These are phyloP conservation scores for Vaccinium corymbosum DNA, from an alignment of 148 eudicot genomes.

Conservation along the genomic window DNA sequence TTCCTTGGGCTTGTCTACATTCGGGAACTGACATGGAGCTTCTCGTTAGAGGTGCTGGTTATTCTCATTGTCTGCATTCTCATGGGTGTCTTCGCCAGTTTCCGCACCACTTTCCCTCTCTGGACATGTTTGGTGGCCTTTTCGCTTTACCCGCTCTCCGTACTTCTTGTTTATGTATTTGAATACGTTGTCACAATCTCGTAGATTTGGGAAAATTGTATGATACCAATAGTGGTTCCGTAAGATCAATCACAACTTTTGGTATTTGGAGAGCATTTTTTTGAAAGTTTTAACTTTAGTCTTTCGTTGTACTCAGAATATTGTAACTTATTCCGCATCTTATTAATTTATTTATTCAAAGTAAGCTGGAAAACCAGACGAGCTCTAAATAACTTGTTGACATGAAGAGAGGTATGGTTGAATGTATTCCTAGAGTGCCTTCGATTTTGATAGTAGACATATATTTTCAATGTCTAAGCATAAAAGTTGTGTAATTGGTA, in stretches of 20 bases:
- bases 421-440: no score
- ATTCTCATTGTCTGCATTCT: constrained; percentile 10
- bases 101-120: constrained; percentile 10
- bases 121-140: constrained; percentile 13
- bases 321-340: no score
- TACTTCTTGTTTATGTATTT: neutral
- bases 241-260: neutral
- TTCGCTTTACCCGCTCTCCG: constrained; percentile 2
- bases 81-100: constrained; percentile 8
- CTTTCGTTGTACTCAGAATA: neutral
- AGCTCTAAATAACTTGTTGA: no score
- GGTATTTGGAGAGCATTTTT: neutral
- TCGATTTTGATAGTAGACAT: neutral
- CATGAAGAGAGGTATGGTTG: no score
- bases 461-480: neutral
- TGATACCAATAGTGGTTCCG: neutral
- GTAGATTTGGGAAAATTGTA: neutral
- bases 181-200: neutral
- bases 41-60: constrained; percentile 2
- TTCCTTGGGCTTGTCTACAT: constrained; percentile 8
- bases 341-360: no score
- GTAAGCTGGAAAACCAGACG: no score
- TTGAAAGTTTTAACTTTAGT: neutral
- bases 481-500: no score
- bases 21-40: constrained; percentile 12